Evolutionary conservation across 352 stramenopile genomes (phyloP), one percentile per base, ranked within the genome.

Genomic region (Globisporangium irregulare): DNA sequence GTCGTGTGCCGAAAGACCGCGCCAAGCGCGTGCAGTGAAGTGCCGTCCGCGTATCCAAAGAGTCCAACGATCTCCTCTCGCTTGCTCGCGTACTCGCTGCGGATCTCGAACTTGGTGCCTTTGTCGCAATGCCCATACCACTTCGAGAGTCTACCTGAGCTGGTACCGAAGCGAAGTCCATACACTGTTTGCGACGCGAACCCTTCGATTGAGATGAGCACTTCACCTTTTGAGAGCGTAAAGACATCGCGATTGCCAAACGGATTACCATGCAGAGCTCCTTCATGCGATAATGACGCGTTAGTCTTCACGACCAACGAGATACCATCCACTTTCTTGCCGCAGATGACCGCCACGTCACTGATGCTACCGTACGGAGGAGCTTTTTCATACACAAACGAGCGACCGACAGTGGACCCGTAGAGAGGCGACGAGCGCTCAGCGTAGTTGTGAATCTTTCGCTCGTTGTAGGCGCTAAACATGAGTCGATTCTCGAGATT

Each of bases 41-140:
- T 76, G 10, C 65, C 77, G 67, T 90, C 86, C 3, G 81, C 79
- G 66, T 89, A 84, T 3, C 86, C 84, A 60, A 87, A 87, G 36
- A 92, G 61, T 0, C 84, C 86, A 9, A 92, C 74, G 46, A 94
- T 92, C 66, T 94, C 84, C 66, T 94, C 86, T 3, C 74, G 78
- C 34, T 80, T 80, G 50, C 57, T 61, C 2, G 56, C 32, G 56
- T 75, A 90, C 38, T 88, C 86, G 53, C 74, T 89, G 22, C 73
- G 74, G 46, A 94, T 50, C 43, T 89, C 79, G 63, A 94, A 94
- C 38, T 75, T 78, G 10, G 75, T 78, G 34, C 86, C 86, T 68
- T 90, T 90, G 50, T 92, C 84, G 61, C 75, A 84, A 29, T 89
- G 78, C 15, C 84, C 86, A 67, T 87, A 94, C 86, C 86, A 94